Evolutionary conservation across 257 asterid species (phyloP).

Genomic region (Plantago major): DNA sequence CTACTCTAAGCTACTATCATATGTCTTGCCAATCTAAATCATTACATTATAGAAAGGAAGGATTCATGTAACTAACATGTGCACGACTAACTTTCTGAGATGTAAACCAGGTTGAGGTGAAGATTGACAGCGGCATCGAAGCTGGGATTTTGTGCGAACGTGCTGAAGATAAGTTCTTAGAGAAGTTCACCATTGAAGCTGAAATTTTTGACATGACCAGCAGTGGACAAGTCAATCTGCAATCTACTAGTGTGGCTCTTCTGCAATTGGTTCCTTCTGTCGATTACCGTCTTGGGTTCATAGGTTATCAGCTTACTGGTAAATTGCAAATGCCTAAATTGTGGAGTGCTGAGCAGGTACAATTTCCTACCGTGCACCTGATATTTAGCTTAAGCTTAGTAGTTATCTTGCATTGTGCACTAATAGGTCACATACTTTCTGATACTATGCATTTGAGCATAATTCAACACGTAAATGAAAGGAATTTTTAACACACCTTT

Average conservation of each 20-base stretch:
- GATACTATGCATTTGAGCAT: too few species aligned
- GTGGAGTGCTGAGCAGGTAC: conserved; percentile 94
- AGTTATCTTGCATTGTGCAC: conserved; percentile 3
- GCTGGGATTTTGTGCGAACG: conserved; percentile 39
- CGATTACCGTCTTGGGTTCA: conserved; percentile 62
- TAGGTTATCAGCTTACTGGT: conserved; percentile 68
- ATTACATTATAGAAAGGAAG: too few species aligned
- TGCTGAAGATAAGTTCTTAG: conserved; percentile 39
- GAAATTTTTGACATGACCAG: conserved; percentile 56
- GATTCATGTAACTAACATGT: too few species aligned
- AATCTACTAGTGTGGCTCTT: conserved; percentile 49
- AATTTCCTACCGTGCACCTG: conserved; percentile 18
- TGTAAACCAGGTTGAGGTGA: conserved; percentile 65
- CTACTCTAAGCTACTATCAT: too few species aligned
- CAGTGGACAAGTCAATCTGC: conserved; percentile 41
- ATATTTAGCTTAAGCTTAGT: conserved; percentile 2
- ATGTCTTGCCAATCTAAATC: too few species aligned
- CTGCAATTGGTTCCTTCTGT: conserved; percentile 45
- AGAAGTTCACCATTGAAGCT: conserved; percentile 71
- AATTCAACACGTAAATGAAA: too few species aligned
- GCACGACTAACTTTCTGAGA: conserved; percentile 3
- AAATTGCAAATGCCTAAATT: conserved; percentile 69
- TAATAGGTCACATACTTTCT: too few species aligned
- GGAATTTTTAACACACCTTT: too few species aligned
- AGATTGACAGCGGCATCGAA: conserved; percentile 43